Evolutionary conservation across 768 basidiomycete genomes (phyloP).

Genomic region (Russula vinacea): DNA sequence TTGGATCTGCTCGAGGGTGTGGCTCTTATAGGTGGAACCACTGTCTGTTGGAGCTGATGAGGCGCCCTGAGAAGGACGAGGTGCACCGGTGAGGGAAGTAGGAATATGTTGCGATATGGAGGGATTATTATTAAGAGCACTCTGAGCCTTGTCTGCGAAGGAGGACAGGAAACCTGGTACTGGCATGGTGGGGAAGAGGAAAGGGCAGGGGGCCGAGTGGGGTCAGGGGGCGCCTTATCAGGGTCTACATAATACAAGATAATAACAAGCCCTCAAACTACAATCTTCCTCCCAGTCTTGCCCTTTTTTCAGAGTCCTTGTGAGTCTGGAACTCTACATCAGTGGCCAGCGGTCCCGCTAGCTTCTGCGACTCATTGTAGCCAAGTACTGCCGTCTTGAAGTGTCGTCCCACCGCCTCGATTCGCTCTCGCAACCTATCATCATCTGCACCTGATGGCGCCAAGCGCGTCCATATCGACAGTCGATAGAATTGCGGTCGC

Average conservation of each 20-base stretch:
- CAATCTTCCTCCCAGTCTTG: conserved; percentile 74
- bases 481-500: conserved; percentile 90
- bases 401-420: conserved; percentile 79
- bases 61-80: conserved; percentile 36
- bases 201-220: conserved; percentile 22
- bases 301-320: conserved; percentile 95
- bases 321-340: conserved; percentile 95
- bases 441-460: conserved; percentile 58
- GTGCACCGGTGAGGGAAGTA: conserved; percentile 40
- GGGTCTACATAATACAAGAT: conserved; percentile 29
- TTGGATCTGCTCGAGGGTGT: conserved; percentile 59
- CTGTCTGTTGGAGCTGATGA: conserved; percentile 17
- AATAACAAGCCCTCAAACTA: conserved; percentile 46
- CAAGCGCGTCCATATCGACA: conserved; percentile 96
- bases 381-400: conserved; percentile 92
- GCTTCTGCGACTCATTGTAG: conserved; percentile 65
- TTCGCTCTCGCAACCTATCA: conserved; percentile 67
- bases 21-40: conserved; percentile 43
- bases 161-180: conserved; percentile 61
- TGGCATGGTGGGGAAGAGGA: conserved; percentile 43
- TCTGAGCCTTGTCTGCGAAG: conserved; percentile 75
- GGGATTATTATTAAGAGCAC: conserved; percentile 58
- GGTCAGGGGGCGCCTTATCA: conserved; percentile 8
- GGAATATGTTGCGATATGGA: conserved; percentile 56
- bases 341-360: conserved; percentile 83